These are phyloP conservation scores for Pseudozyma tsukubaensis DNA, from an alignment of 1,284 basidiomycete genomes.

Conservation along the genomic window DNA sequence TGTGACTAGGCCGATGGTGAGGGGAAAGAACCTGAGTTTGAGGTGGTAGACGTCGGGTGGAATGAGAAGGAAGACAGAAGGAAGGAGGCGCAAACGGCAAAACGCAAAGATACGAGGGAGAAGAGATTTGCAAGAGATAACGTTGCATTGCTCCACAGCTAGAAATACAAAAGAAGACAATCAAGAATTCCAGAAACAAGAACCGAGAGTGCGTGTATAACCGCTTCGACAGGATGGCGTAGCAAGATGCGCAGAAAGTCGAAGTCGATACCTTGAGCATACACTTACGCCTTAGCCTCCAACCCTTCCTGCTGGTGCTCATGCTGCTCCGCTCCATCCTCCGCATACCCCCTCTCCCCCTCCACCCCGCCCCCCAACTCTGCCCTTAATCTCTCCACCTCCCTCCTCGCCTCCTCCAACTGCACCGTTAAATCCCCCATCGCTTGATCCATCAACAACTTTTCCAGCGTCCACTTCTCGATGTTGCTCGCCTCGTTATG, in stretches of 20 bases:
- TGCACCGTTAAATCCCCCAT: slow-evolving; percentile 65
- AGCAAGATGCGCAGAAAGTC: too few species aligned
- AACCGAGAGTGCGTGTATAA: neutral
- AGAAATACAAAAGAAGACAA: neutral
- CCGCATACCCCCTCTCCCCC: neutral
- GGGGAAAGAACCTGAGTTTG: slow-evolving; percentile 25
- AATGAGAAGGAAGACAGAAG: neutral
- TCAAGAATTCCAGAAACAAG: slow-evolving; percentile 2
- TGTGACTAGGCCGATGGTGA: slow-evolving; percentile 72
- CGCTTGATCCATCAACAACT: slow-evolving; percentile 87
- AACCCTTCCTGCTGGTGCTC: neutral
- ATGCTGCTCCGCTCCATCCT: neutral
- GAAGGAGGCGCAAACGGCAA: neutral
- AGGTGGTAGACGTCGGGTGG: slow-evolving; percentile 19
- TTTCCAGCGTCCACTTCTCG: slow-evolving; percentile 90
- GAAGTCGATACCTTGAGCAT: too few species aligned
- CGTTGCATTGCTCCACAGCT: too few species aligned
- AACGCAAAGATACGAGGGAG: neutral
- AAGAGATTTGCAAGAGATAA: neutral
- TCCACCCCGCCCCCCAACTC: slow-evolving; percentile 32
- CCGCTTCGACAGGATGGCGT: neutral
- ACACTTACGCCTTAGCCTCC: neutral
- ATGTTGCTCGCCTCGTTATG: slow-evolving; percentile 89
- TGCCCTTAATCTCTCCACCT: slow-evolving; percentile 57
- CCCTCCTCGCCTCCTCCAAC: slow-evolving; percentile 52